Evolutionary conservation across 306 rosid species (phyloP).

Genomic region (Fagus sylvatica): DNA sequence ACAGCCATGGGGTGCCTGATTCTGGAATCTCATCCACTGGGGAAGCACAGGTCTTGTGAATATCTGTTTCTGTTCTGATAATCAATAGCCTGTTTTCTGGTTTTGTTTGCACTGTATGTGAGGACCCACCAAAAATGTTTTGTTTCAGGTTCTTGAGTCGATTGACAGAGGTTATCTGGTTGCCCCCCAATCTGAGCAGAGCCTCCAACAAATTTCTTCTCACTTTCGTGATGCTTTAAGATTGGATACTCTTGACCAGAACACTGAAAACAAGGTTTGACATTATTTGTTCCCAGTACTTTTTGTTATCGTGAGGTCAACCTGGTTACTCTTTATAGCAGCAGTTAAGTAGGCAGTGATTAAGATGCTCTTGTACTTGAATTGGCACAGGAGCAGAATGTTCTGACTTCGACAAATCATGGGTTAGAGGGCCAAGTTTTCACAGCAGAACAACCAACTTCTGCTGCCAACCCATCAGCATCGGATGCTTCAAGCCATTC

Average conservation of each 20-base stretch:
- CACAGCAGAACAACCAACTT: constrained; percentile 47
- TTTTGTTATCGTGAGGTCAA: neutral
- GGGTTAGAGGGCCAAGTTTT: constrained; percentile 50
- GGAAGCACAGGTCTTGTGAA: constrained; percentile 62
- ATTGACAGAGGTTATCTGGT: constrained; percentile 55
- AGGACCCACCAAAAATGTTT: constrained; percentile 7
- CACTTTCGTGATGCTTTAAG: constrained; percentile 71
- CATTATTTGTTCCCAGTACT: neutral
- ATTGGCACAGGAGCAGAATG: constrained; percentile 53
- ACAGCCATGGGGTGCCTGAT: constrained; percentile 49
- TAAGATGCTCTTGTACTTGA: constrained; percentile 16
- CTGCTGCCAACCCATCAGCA: constrained; percentile 43
- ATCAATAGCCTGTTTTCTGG: neutral
- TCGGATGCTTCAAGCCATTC: constrained; percentile 44
- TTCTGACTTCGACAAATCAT: constrained; percentile 37
- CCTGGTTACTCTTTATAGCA: constrained; percentile 10
- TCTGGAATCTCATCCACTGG: constrained; percentile 53
- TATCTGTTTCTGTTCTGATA: constrained; percentile 1
- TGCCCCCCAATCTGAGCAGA: constrained; percentile 56
- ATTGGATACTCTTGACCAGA: constrained; percentile 56
- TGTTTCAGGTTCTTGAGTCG: constrained; percentile 52
- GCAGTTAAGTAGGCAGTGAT: constrained; percentile 7
- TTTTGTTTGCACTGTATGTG: constrained; percentile 10
- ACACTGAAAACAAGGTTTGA: constrained; percentile 58
- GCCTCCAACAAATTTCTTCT: constrained; percentile 73